Evolutionary conservation across 2,329 filamentous ascomycete species (phyloP).

Genomic region (Cladorrhinum sp.): DNA sequence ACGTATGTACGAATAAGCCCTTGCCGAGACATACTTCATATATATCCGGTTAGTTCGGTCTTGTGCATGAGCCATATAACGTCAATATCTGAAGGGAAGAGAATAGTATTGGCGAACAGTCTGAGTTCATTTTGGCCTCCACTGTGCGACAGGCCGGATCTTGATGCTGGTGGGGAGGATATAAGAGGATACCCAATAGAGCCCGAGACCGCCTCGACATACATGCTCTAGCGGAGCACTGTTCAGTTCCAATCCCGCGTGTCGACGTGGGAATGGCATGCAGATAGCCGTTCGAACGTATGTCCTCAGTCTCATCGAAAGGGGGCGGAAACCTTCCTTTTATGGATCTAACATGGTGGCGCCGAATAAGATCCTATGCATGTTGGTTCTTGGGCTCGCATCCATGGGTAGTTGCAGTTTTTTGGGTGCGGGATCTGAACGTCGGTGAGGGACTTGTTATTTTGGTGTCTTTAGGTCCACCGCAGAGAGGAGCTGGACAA

Average conservation of each 20-base stretch:
- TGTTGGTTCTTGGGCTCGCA: neutral
- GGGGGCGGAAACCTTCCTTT: constrained; percentile 14
- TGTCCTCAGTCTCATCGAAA: constrained; percentile 14
- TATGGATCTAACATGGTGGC: constrained; percentile 10
- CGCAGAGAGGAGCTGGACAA: neutral
- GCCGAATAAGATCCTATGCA: constrained; percentile 11
- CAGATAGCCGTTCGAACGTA: constrained; percentile 12
- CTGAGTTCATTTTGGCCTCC: neutral
- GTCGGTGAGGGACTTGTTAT: constrained; percentile 6
- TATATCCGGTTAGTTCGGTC: constrained; percentile 12
- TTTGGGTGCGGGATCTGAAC: constrained; percentile 11
- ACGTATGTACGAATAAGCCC: constrained; percentile 1
- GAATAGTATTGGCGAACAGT: neutral
- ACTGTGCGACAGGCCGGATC: constrained; percentile 1
- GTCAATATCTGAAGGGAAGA: neutral
- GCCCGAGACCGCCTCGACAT: constrained; percentile 10
- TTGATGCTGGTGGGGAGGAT: neutral
- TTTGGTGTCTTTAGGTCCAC: neutral
- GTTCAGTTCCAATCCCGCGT: neutral
- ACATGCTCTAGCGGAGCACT: neutral
- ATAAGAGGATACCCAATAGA: constrained; percentile 2
- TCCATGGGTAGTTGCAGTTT: constrained; percentile 13
- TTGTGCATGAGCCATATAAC: constrained; percentile 7
- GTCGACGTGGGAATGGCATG: neutral
- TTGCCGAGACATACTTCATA: constrained; percentile 8